A percentile compares a stretch with the other conserved stretches of the same genome.
These are phyloP conservation scores for Clausena lansium DNA, from an alignment of 345 rosid species.

Conservation along the genomic window DNA sequence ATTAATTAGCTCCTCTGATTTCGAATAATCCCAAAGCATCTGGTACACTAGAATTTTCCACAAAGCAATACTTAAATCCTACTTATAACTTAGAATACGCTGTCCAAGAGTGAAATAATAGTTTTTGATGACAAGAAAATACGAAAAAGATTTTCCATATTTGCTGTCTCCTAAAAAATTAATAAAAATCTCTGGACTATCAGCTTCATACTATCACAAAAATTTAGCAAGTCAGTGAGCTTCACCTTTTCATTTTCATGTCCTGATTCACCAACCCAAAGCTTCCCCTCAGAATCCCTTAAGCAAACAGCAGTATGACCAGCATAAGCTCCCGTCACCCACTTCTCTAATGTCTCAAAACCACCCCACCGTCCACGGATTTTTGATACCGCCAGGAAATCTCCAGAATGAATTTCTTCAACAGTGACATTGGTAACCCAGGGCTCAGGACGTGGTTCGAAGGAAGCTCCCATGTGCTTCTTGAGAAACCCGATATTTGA, in stretches of 20 bases:
- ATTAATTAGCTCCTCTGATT: background rate
- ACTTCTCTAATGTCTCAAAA: constrained; percentile 96
- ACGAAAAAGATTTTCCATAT: background rate
- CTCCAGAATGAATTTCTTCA: constrained; percentile 84
- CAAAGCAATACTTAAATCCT: background rate
- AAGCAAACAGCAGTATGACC: constrained; percentile 92
- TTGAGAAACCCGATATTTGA: constrained; percentile 76
- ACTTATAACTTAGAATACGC: background rate
- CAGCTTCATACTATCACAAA: background rate
- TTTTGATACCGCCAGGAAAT: constrained; percentile 85
- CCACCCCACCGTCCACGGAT: constrained; percentile 95
- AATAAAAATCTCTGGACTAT: background rate
- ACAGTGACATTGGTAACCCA: constrained; percentile 67
- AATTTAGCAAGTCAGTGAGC: background rate
- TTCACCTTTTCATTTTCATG: constrained; percentile 89
- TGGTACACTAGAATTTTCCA: background rate
- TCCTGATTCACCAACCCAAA: constrained; percentile 98
- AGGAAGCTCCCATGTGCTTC: constrained; percentile 88
- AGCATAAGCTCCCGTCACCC: constrained; percentile 99
- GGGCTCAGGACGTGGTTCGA: constrained; percentile 75
- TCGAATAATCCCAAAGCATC: background rate
- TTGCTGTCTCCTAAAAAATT: background rate
- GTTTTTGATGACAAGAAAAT: background rate
- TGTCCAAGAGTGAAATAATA: background rate
- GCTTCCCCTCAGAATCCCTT: constrained; percentile 85